Base-by-base conservation (phyloP, 2,329 filamentous ascomycete genomes). In the Cordyceps pruinosa region DNA sequence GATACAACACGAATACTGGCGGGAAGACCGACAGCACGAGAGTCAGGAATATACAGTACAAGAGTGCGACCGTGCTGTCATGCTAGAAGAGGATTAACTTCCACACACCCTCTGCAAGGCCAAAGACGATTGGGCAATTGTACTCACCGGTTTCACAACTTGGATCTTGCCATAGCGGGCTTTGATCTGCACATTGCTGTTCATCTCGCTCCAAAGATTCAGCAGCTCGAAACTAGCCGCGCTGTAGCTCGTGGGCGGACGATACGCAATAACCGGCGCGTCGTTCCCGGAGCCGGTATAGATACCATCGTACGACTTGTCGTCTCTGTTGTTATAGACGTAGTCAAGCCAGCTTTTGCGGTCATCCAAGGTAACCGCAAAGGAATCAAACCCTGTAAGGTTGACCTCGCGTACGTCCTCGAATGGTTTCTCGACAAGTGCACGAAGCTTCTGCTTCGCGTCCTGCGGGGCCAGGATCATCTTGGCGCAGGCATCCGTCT, bases 1-100 rank as follows among this genome's bases (percentile, higher is more conserved):
- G 88, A 66, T 96, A 95, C 6, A 96, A 74, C 0, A 87, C 83
- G 65, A 95, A 79, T 28, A 86, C 87, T 7, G 83, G 81, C 15
- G 77, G 77, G 1, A 87, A 84, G 17, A 82, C 72, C 71, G 83
- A 90, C 0, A 87, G 86, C 0, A 84, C 78, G 58, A 88, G 86
- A 64, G 93, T 92, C 21, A 82, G 74, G 56, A 87, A 81, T 65
- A 85, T 92, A 57, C 82, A 78, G 2, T 85, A 87, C 3, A 78
- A 34, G 25, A 56, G 9, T 1, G 44, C 44, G 26, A 56, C 35
- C 1, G 19, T 75, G 58, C 19, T 2, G 19, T 53, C 50, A n/a
- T 32, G 2, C 50, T 53, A 19, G 8, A 13, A 21, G 3, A n/a
- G 10, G 25, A 21, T 32, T 32, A 52, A 15, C 12, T 12, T 42